Percentiles rank a stretch among this genome's conserved stretches.
These are phyloP conservation scores for Hexamita inflata DNA, from an alignment of 208 protist species.

Conservation along the genomic window DNA sequence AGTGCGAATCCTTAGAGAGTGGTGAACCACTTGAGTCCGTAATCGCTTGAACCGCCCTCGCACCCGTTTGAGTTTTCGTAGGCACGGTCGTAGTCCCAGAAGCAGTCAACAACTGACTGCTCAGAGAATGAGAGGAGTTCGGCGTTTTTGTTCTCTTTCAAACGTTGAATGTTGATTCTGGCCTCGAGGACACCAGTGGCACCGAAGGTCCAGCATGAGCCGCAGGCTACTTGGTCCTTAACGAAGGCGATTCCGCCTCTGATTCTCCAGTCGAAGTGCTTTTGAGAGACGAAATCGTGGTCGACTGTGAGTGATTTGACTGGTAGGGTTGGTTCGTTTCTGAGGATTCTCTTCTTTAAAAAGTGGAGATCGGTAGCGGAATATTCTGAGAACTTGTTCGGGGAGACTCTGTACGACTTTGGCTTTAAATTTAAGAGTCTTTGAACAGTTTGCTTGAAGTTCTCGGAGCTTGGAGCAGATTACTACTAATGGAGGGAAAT, in stretches of 20 bases:
- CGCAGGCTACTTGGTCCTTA: constrained; percentile 27
- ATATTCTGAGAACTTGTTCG: too few relatives aligned
- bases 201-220: constrained; percentile 26
- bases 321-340: too few relatives aligned
- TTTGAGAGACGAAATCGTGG: too few relatives aligned
- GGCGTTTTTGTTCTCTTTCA: too few relatives aligned
- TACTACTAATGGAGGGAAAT: too few relatives aligned
- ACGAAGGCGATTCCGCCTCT: not conserved
- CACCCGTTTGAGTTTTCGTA: not conserved
- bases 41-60: not conserved
- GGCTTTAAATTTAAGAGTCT: too few relatives aligned
- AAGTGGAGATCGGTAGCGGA: too few relatives aligned
- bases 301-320: too few relatives aligned
- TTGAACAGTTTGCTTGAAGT: too few relatives aligned
- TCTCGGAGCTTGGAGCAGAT: too few relatives aligned
- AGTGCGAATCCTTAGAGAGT: not conserved
- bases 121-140: not conserved
- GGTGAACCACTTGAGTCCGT: not conserved
- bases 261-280: not conserved
- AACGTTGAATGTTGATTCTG: not conserved
- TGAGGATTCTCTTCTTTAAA: too few relatives aligned
- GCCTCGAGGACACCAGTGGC: constrained; percentile 14
- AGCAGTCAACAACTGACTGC: constrained; percentile 8
- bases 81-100: not conserved
- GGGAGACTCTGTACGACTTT: too few relatives aligned